A percentile compares a stretch with the other conserved stretches of the same genome.
phyloP scores from a whole-genome alignment of 2,329 filamentous ascomycete species.

The Magnaporthiopsis incrustans region DNA sequence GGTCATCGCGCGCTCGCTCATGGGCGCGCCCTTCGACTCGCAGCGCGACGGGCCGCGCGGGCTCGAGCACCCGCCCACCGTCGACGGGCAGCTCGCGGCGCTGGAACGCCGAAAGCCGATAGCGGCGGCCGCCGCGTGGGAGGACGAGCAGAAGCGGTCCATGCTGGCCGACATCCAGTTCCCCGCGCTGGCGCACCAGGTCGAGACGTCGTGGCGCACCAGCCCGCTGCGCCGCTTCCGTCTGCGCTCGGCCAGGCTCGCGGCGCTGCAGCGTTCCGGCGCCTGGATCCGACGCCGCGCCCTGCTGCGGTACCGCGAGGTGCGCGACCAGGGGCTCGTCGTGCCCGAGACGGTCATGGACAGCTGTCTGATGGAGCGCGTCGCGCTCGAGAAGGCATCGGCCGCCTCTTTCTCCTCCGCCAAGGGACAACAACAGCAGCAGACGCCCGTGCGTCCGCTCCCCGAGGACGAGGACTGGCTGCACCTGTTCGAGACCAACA shows the following conservation, averaged over 20 bases:
- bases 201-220: not conserved
- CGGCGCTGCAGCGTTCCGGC: not conserved
- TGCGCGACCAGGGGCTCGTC: slow-evolving; percentile 14
- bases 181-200: not conserved
- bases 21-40: not conserved
- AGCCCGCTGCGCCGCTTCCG: not conserved
- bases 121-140: not conserved
- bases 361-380: slow-evolving; percentile 7
- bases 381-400: not conserved
- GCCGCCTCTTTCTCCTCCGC: too few species aligned
- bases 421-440: not conserved
- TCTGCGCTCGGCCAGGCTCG: not conserved
- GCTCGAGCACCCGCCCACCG: not conserved
- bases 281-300: slow-evolving; percentile 6
- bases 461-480: slow-evolving; percentile 5
- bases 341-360: slow-evolving; percentile 3
- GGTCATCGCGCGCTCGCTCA: slow-evolving; percentile 9
- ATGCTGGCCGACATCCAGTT: not conserved
- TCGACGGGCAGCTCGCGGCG: not conserved
- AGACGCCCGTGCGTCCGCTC: not conserved
- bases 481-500: slow-evolving; percentile 13
- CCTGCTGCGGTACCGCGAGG: slow-evolving; percentile 18
- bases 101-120: not conserved
- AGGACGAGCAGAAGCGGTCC: not conserved
- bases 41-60: slow-evolving; percentile 2